Evolutionary conservation across 2,329 filamentous ascomycete species (phyloP), one percentile per base, ranked within the genome.

Genomic region (Botrytis squamosa): DNA sequence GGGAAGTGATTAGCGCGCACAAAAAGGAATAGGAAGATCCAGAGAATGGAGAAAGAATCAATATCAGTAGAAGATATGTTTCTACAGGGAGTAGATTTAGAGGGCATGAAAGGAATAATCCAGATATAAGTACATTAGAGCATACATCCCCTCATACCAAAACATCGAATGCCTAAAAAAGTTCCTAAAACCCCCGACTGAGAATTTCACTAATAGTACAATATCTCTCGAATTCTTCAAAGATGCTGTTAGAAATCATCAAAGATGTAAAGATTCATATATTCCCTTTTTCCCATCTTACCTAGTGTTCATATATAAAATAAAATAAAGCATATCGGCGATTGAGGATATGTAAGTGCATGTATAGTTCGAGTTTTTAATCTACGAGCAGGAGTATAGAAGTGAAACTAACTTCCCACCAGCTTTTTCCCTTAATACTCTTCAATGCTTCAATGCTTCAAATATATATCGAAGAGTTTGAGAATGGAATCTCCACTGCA

Each of bases 251-350:
- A 12, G 25, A 52, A 4, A 52, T 52, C 5, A 12, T 25, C 12
- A 44, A 2, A 29, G 1, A 10, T 49, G 9, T 9, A 25, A 25
- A 25, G 0, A 25, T 12, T 10, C 10, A 49, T 5, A 8, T 0
- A 46, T 20, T 46, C 18, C 44, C 42, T 2, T 8, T 44, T 20
- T 5, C 18, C 42, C 5, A 44, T 44, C 5, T 16, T 6, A 44
- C 16, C 16, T 16, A 18, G 42, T 44, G 42, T 16, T 16, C 12
- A 40, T 12, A 40, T 44, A 44, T 16, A 33, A 33, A 33, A 33
- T 33, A 33, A 33, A 33, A 33, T 33, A 33, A 33, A 33, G 4
- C 33, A 33, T 33, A 49, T 49, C 20, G 9, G 20, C 22, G 3
- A 49, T 49, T 49, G 46, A 49, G 9, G 12, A 49, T 25, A 18